Evolutionary conservation across 2,329 filamentous ascomycete genomes (phyloP), one percentile per base, ranked within the genome.

Genomic region (Pseudogymnoascus sp.): DNA sequence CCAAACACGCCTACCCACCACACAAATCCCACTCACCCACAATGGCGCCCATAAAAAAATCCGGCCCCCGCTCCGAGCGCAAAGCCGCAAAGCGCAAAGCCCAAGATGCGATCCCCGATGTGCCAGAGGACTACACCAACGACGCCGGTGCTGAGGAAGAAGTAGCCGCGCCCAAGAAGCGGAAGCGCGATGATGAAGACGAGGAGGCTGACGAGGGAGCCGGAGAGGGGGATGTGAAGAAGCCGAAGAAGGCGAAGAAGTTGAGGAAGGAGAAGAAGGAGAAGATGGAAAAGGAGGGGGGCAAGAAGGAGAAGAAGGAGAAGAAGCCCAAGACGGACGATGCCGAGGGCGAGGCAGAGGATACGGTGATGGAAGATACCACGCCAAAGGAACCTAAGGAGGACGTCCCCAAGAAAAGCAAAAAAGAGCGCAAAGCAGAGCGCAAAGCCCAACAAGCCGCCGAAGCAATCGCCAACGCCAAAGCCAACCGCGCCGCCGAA

Each of bases 351-450:
- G 49, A 59, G 31, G 55, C n/a, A 3, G 55, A 64, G 65, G 65
- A 66, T 60, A 45, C 38, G 3, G 43, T n/a, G n/a, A 70, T 71
- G 61, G 68, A 70, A 62, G 72, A 75, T 62, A 64, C 65, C 55
- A 60, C 64, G 41, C 68, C 65, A 10, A 72, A 71, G 65, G 74
- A 74, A 65, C 69, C 71, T 35, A 73, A 73, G 66, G 74, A 75
- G 14, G 64, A 66, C 45, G 62, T 65, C 39, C 68, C 65, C 8
- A 72, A 71, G 65, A 74, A 74, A 65, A 69, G 70, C 37, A 73
- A 73, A 66, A 74, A 75, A 66, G 73, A 73, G 62, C 68, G 72
- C 49, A 69, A 74, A 31, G 70, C 72, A 11, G 72, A 73, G 64
- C 69, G 69, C 52, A 72, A 69, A 68, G 69, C 71, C 29, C 70